Base-by-base conservation (phyloP, 73 alveolate species). In the Symbiodinium pilosum region DNA sequence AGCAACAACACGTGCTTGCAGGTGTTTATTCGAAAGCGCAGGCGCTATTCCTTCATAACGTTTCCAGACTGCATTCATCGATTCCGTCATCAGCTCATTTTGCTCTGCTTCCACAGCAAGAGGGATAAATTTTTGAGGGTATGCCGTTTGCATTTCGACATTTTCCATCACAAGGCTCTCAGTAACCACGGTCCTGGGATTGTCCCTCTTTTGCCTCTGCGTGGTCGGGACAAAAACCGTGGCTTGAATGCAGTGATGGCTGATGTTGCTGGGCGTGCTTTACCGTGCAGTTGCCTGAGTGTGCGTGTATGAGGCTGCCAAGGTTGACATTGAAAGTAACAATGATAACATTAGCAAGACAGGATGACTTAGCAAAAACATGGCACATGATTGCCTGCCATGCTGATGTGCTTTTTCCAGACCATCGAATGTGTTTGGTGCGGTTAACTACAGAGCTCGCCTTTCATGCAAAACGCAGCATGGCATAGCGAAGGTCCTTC, bases 31-130 rank as follows among this genome's bases (percentile, higher is more conserved):
- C 97, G 97, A 30, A 91, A 91, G 88, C 97, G 68, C 54, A 64
- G 97, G 51, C 97, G 97, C 77, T 91, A 91, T 36, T 91, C 97
- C 88, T 91, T 91, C 88, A 91, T 91, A 43, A 91, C 97, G 97
- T 52, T 1, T 32, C 85, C n/a, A n/a, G n/a, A n/a, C n/a, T n/a
- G n/a, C n/a, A n/a, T n/a, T n/a, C n/a, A n/a, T n/a, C n/a, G n/a
- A n/a, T n/a, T n/a, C n/a, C n/a, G n/a, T n/a, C n/a, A n/a, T n/a
- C n/a, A n/a, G n/a, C n/a, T n/a, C n/a, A n/a, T n/a, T n/a, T n/a
- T n/a, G n/a, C n/a, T n/a, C n/a, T n/a, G n/a, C n/a, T n/a, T n/a
- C n/a, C n/a, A n/a, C n/a, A n/a, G n/a, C n/a, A n/a, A n/a, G n/a
- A n/a, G n/a, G n/a, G n/a, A n/a, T n/a, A n/a, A n/a, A n/a, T n/a